phyloP scores from a whole-genome alignment of 1,284 basidiomycete species.

The Athelia psychrophila region DNA sequence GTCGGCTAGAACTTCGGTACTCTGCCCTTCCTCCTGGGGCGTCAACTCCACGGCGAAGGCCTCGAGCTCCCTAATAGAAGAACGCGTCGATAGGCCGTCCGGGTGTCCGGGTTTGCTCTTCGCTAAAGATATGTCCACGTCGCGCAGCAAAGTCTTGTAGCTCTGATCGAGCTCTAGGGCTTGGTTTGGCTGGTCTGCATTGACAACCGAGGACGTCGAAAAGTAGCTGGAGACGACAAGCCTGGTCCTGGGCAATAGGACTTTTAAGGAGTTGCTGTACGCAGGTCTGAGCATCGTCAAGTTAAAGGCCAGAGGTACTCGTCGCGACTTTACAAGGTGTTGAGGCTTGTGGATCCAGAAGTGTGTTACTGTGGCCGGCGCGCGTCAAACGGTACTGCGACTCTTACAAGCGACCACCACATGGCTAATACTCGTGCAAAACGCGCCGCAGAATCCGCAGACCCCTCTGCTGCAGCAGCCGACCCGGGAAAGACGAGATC shows the following conservation, averaged over 20 bases:
- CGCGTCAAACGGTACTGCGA: not conserved
- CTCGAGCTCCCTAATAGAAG: constrained; percentile 52
- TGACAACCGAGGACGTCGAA: constrained; percentile 15
- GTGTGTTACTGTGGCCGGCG: not conserved
- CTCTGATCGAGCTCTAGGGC: constrained; percentile 63
- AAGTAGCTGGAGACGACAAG: constrained; percentile 10
- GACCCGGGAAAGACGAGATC: constrained; percentile 11
- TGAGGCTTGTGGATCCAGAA: not conserved
- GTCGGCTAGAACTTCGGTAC: constrained; percentile 22
- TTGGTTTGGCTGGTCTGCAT: constrained; percentile 34
- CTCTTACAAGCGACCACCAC: not conserved
- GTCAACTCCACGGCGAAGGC: constrained; percentile 32
- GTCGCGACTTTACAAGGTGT: no score
- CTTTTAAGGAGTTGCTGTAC: constrained; percentile 19
- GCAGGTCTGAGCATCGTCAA: constrained; percentile 10
- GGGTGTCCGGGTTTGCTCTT: constrained; percentile 33
- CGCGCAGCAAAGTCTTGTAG: constrained; percentile 54
- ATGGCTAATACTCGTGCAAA: constrained; percentile 1
- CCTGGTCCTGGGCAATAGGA: constrained; percentile 18
- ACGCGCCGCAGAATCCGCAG: not conserved
- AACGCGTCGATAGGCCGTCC: not conserved
- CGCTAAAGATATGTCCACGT: constrained; percentile 62
- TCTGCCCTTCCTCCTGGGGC: constrained; percentile 15
- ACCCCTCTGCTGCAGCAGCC: not conserved
- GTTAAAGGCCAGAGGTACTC: constrained; percentile 6